Evolutionary conservation across 305 asterid species (phyloP).

Genomic region (Solanum hybrid): DNA sequence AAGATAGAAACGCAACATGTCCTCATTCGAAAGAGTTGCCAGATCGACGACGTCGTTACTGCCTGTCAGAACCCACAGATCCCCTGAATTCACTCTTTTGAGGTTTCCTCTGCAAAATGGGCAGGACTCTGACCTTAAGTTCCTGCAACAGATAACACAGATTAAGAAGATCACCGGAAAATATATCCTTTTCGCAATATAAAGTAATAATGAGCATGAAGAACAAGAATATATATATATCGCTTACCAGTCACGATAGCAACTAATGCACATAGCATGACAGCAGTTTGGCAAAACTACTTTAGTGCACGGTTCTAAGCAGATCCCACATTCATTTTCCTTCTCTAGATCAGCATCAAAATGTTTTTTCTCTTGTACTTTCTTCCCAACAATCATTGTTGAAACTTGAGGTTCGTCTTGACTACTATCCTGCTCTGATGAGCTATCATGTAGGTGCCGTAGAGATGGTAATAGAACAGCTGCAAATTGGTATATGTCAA

Average conservation of each 20-base stretch:
- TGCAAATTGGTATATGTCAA: conserved; percentile 16
- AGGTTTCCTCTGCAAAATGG: conserved; percentile 68
- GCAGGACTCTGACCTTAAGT: conserved; percentile 50
- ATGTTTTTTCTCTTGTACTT: conserved; percentile 9
- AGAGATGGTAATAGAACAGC: conserved; percentile 55
- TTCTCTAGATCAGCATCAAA: conserved; percentile 28
- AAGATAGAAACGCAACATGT: conserved; percentile 34
- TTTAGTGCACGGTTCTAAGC: conserved; percentile 58
- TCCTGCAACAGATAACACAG: conserved; percentile 23
- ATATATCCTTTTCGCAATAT: background rate
- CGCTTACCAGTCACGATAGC: conserved; percentile 50
- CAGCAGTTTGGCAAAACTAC: conserved; percentile 64
- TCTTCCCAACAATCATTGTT: conserved; percentile 14
- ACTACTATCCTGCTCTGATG: conserved; percentile 12
- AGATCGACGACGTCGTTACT: conserved; percentile 39
- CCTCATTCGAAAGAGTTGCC: conserved; percentile 38
- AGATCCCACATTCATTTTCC: conserved; percentile 75
- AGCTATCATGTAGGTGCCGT: conserved; percentile 22
- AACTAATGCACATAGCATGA: conserved; percentile 65
- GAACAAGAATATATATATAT: background rate
- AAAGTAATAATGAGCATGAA: background rate
- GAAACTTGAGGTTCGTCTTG: conserved; percentile 13
- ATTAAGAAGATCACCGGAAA: background rate
- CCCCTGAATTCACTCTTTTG: conserved; percentile 52
- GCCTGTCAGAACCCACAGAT: conserved; percentile 56